These are phyloP conservation scores for Cyanidioschyzon merolae DNA, from an alignment of 23 red algal species.

Conservation along the genomic window DNA sequence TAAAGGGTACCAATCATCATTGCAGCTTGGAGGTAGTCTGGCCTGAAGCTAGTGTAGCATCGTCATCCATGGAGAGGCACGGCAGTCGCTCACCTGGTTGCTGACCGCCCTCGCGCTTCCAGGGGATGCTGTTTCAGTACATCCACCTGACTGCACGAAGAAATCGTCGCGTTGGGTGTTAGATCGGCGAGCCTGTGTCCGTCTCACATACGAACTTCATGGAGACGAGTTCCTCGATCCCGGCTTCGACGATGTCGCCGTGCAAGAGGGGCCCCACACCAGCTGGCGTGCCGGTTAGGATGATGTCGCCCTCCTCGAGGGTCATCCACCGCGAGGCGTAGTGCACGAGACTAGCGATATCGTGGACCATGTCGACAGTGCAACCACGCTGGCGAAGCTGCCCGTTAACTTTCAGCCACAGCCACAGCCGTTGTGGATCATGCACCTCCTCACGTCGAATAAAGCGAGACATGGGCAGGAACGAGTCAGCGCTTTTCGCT, in stretches of 20 bases:
- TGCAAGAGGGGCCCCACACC: constrained; percentile 10
- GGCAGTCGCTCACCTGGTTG: no score
- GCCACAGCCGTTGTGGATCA: background rate
- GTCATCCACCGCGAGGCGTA: constrained; percentile 9
- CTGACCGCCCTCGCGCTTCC: no score
- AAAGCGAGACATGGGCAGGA: constrained; percentile 19
- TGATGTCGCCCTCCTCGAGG: constrained; percentile 15
- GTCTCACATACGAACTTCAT: constrained; percentile 16
- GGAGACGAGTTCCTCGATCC: background rate
- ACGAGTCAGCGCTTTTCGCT: constrained; percentile 18
- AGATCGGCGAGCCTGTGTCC: background rate
- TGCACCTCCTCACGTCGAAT: constrained; percentile 15
- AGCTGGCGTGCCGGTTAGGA: constrained; percentile 21
- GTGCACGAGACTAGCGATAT: background rate
- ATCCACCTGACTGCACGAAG: no score
- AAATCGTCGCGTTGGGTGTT: no score
- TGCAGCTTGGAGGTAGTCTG: no score
- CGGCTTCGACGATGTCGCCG: constrained; percentile 18
- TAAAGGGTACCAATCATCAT: no score
- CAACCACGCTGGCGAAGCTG: background rate
- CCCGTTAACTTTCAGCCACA: constrained; percentile 23
- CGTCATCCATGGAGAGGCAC: no score
- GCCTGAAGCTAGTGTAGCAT: no score
- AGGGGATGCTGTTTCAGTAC: no score
- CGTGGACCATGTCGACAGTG: constrained; percentile 24